Evolutionary conservation across 2,329 filamentous ascomycete species (phyloP), one percentile per base, ranked within the genome.

Genomic region (Colletotrichum higginsianum): DNA sequence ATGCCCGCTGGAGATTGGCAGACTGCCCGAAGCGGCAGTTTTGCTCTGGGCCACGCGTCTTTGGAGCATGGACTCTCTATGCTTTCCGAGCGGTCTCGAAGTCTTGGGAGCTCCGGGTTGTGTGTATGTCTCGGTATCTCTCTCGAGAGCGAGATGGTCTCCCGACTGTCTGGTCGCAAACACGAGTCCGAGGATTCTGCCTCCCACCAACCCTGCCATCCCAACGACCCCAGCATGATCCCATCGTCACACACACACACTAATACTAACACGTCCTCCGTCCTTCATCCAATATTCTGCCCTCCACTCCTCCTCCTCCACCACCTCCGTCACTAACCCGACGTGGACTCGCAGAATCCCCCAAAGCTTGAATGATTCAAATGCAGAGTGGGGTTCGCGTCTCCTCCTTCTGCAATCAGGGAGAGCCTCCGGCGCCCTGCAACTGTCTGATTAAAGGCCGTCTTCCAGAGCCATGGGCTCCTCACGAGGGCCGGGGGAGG

Each of bases 401-500:
- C 35, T 46, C 35, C 46, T 71, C 56, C 16, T 57, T 50, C 55
- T 53, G 44, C 18, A 21, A 18, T 44, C 13, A 38, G 64, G 64
- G 30, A 26, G 30, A 60, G 38, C 18, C 46, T 62, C 68, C 64
- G 52, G 44, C 26, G 44, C 46, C 30, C 30, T 63, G 26, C 52
- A 66, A 8, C 8, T 23, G 52, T 12, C n/a, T 49, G 68, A 60
- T 67, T 67, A 44, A 35, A 68, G 52, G 52, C 56, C 49, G 18
- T 18, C 49, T 38, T 55, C 30, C 30, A 44, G 38, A 55, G 58
- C 68, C 68, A 55, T 57, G 42, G 68, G 61, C 58, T 63, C 47
- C 58, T 58, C 68, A 30, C 38, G 21, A 13, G 8, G 23, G 8
- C 9, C 40, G 21, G 8, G 9, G 50, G 9, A 53, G 55, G 61